These are phyloP conservation scores for Gracilaria domingensis DNA, from an alignment of 23 red algal species.

Conservation along the genomic window DNA sequence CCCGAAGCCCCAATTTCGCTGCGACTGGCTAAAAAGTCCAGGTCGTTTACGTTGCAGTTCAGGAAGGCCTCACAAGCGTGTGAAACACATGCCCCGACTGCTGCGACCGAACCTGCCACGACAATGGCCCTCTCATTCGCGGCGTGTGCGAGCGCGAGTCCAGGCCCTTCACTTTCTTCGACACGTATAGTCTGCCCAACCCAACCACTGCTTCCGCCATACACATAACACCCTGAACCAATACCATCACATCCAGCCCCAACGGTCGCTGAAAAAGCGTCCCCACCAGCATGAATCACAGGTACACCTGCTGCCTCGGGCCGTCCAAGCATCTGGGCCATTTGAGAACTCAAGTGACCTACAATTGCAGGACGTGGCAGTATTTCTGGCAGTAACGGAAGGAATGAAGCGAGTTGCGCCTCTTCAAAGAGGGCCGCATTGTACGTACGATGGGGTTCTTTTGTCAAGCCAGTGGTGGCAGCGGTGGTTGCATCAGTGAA, in stretches of 20 bases:
- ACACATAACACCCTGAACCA: constrained; percentile 45
- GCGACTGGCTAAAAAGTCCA: constrained; percentile 8
- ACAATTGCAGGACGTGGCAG: constrained; percentile 43
- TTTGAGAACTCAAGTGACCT: constrained; percentile 30
- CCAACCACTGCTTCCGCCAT: constrained; percentile 62
- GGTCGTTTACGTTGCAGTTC: constrained; percentile 13
- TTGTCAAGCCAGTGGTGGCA: constrained; percentile 53
- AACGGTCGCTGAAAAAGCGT: constrained; percentile 57
- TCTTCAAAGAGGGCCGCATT: constrained; percentile 24
- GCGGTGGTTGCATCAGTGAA: constrained; percentile 65
- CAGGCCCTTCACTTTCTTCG: not conserved
- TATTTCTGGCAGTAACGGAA: constrained; percentile 50
- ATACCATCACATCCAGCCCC: constrained; percentile 50
- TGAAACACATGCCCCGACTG: constrained; percentile 27
- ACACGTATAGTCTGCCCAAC: constrained; percentile 14
- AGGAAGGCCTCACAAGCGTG: constrained; percentile 21
- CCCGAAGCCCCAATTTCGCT: constrained; percentile 46
- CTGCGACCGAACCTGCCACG: constrained; percentile 34
- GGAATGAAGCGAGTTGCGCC: constrained; percentile 20
- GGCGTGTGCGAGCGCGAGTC: constrained; percentile 45
- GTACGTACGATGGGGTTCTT: constrained; percentile 43
- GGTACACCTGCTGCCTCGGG: constrained; percentile 44
- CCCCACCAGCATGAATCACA: constrained; percentile 64
- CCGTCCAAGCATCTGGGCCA: constrained; percentile 37
- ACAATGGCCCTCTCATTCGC: constrained; percentile 20